Percentiles rank a stretch among this genome's conserved stretches.
phyloP scores from a whole-genome alignment of 2,329 filamentous ascomycete species.

The Nemania sp. region DNA sequence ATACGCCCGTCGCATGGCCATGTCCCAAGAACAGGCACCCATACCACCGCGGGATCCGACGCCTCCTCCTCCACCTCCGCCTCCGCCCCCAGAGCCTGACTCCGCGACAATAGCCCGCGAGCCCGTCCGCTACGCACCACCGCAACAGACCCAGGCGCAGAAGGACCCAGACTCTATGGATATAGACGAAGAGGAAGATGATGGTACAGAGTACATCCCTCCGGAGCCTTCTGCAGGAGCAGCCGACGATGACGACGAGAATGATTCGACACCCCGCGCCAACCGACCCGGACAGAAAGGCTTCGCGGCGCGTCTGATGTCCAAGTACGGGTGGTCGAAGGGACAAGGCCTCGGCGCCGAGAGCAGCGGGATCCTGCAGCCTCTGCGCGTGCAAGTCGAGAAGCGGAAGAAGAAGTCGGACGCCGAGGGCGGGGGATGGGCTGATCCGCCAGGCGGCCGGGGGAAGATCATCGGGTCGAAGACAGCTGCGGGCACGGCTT shows the following conservation, averaged over 20 bases:
- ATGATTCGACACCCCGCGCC: constrained; percentile 53
- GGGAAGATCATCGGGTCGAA: constrained; percentile 80
- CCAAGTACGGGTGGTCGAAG: constrained; percentile 91
- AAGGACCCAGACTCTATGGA: constrained; percentile 45
- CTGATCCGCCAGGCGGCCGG: constrained; percentile 66
- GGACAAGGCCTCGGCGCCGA: constrained; percentile 85
- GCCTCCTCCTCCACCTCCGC: constrained; percentile 36
- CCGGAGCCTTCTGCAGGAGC: constrained; percentile 22
- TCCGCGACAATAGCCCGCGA: constrained; percentile 74
- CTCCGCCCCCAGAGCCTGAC: constrained; percentile 43
- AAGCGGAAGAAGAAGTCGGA: constrained; percentile 81
- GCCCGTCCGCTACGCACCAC: constrained; percentile 71
- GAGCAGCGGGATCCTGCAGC: constrained; percentile 80
- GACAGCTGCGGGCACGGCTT: constrained; percentile 36
- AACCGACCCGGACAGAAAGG: constrained; percentile 77
- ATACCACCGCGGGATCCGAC: constrained; percentile 32
- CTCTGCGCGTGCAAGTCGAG: constrained; percentile 80
- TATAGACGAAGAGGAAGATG: constrained; percentile 39
- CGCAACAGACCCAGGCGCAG: constrained; percentile 46
- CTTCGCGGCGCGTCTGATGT: constrained; percentile 86
- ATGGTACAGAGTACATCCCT: constrained; percentile 40
- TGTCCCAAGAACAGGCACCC: constrained; percentile 50
- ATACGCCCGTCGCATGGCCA: constrained; percentile 63
- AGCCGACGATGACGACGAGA: constrained; percentile 11
- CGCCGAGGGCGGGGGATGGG: constrained; percentile 77